Conservation (phyloP, 768 basidiomycete species). For the Xerocomus brunneocitrinus region DNA sequence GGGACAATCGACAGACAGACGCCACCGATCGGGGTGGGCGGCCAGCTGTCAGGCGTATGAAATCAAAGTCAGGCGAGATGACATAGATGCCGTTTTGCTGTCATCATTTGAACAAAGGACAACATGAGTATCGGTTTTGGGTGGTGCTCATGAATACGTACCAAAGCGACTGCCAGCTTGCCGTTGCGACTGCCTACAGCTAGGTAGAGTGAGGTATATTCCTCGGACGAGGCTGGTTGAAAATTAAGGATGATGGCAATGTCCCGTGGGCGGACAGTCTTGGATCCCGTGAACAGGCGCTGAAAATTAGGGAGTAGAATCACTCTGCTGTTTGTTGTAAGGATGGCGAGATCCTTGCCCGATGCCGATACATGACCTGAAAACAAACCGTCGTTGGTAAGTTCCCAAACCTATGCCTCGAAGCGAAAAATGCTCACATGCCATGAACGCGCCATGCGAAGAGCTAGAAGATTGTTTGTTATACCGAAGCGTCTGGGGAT, state of each 20-base stretch:
- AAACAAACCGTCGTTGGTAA: not conserved
- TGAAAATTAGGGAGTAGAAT: constrained; percentile 29
- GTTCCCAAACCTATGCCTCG: not conserved
- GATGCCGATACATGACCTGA: constrained; percentile 45
- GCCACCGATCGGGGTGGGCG: constrained; percentile 32
- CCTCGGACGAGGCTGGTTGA: constrained; percentile 2
- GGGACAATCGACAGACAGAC: constrained; percentile 14
- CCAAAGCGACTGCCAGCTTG: constrained; percentile 45
- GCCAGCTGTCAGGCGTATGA: constrained; percentile 20
- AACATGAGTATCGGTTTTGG: not conserved
- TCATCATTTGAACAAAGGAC: not conserved
- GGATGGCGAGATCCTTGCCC: constrained; percentile 35
- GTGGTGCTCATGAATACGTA: constrained; percentile 15
- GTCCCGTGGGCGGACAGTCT: constrained; percentile 37
- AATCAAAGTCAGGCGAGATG: constrained; percentile 23
- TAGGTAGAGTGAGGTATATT: constrained; percentile 40
- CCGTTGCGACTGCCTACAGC: constrained; percentile 39
- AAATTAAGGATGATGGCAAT: constrained; percentile 26
- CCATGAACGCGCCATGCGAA: constrained; percentile 17
- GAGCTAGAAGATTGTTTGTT: constrained; percentile 1
- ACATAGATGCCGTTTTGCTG: constrained; percentile 22
- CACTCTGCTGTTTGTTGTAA: constrained; percentile 20
- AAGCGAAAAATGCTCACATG: constrained; percentile 17
- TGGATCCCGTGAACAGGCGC: constrained; percentile 26
- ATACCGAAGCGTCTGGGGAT: constrained; percentile 19